Percentiles rank a stretch among this genome's conserved stretches.
phyloP scores from a whole-genome alignment of 2,329 filamentous ascomycete species.

The Epichloe gansuensis region DNA sequence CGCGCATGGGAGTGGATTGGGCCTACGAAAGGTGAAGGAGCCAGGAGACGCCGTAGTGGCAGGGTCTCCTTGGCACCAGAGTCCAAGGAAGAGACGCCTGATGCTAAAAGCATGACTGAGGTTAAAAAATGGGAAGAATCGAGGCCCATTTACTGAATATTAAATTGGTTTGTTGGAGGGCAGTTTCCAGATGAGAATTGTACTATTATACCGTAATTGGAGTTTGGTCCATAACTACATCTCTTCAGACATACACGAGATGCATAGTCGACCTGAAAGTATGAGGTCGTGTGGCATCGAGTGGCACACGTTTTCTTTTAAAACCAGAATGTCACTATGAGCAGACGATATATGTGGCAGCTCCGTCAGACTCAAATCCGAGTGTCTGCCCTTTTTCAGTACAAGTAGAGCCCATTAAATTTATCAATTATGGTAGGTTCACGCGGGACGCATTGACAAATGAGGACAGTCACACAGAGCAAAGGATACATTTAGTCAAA shows the following conservation, averaged over 20 bases:
- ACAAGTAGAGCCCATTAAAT: too few species aligned
- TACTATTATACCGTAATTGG: slow-evolving; percentile 1
- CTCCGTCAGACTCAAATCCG: too few species aligned
- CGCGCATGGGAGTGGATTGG: slow-evolving; percentile 61
- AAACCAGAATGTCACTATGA: too few species aligned
- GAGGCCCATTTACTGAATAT: slow-evolving; percentile 27
- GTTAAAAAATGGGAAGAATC: slow-evolving; percentile 29
- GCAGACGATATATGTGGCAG: too few species aligned
- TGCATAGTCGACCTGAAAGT: too few species aligned
- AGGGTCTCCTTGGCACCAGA: slow-evolving; percentile 35
- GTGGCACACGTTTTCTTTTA: too few species aligned
- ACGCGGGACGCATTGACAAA: background rate
- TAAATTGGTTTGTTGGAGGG: background rate
- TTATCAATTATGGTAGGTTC: too few species aligned
- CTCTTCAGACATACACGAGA: background rate
- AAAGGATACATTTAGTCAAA: background rate
- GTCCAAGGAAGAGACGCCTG: slow-evolving; percentile 22
- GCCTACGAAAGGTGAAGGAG: slow-evolving; percentile 33
- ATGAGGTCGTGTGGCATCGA: too few species aligned
- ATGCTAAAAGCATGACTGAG: slow-evolving; percentile 13
- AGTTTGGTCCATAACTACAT: background rate
- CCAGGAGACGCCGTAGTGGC: slow-evolving; percentile 36
- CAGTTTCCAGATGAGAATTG: background rate
- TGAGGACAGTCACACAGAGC: background rate
- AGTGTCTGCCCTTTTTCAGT: too few species aligned